Base-by-base conservation (phyloP, 371 early-diverging fungal genomes). In the Mucor racemosus region DNA sequence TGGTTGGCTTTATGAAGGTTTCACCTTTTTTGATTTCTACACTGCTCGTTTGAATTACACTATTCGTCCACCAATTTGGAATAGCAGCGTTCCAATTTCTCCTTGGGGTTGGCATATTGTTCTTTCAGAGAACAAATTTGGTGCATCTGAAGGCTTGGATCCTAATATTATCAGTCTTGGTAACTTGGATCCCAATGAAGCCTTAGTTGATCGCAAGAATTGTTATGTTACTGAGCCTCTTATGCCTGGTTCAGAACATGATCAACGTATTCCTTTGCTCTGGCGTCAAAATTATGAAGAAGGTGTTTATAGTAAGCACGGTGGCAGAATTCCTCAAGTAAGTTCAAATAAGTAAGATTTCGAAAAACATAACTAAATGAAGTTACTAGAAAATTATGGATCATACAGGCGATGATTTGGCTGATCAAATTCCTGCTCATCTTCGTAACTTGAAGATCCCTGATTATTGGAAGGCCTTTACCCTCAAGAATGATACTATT, bases 11-110 rank as follows among this genome's bases (percentile, higher is more conserved):
- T 78, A 81, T 61, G 81, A 81, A 38, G 81, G 77, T 17, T 62
- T 81, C 58, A 81, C 76, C 1, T 81, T 76, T 53, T 78, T 74
- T 63, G 81, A 81, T 58, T 78, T 81, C 26, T 78, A 76, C 57
- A 76, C 81, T 2, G 77, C 81, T 5, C 75, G 81, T n/a, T 35
- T 64, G 7, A 78, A 81, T 38, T 69, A 78, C 38, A 81, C 79
- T 1, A 74, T 78, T 39, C 61, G 60, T 11, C 75, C 75, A 21
- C 81, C 81, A 4, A 73, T 81, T 39, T 78, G 81, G 81, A 73
- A 78, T 53, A 67, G 62, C 39, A 70, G 66, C 19, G 75, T 75
- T 2, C 75, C 76, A n/a, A 60, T 78, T 31, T 78, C 78, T 19
- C 78, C 81, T 33, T 74, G 61, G 68, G 79, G 76, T 4, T 68